A percentile compares a stretch with the other conserved stretches of the same genome.
These are phyloP conservation scores for Globisporangium nagaii DNA, from an alignment of 352 stramenopile species.

Conservation along the genomic window DNA sequence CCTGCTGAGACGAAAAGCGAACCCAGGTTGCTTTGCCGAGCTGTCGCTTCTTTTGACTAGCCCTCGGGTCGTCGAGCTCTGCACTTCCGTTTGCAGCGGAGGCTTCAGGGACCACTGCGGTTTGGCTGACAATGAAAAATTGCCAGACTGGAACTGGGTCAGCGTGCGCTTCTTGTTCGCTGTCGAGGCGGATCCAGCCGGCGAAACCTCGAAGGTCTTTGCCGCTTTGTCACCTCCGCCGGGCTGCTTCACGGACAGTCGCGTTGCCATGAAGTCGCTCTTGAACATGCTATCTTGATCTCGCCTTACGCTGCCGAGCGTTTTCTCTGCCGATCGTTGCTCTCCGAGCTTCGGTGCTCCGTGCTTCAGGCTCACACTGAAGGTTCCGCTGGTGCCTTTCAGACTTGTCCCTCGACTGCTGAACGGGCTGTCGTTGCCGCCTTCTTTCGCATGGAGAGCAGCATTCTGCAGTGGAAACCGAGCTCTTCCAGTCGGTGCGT, in stretches of 20 bases:
- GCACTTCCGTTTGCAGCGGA: not conserved
- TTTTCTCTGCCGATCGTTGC: not conserved
- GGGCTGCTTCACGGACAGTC: not conserved
- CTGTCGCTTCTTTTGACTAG: not conserved
- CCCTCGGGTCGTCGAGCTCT: not conserved
- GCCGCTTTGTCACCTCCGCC: not conserved
- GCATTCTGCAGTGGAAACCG: not conserved
- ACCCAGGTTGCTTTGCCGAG: not conserved
- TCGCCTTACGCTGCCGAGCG: not conserved
- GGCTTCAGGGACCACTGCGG: not conserved
- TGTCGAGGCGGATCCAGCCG: not conserved
- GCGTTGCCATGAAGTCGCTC: not conserved
- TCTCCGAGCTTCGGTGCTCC: not conserved
- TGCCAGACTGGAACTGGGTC: constrained; percentile 4
- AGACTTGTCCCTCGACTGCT: not conserved
- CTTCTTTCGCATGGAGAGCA: not conserved
- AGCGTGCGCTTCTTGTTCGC: constrained; percentile 11
- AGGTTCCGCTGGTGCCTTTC: not conserved
- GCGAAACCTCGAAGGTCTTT: not conserved
- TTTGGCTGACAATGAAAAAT: constrained; percentile 3
- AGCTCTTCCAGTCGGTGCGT: not conserved
- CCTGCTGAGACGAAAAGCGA: not conserved
- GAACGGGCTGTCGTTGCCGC: not conserved
- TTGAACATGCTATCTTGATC: not conserved
- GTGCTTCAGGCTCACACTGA: not conserved